Evolutionary conservation across 176 grass and related monocot genomes (phyloP).

Genomic region (Pharus latifolius): DNA sequence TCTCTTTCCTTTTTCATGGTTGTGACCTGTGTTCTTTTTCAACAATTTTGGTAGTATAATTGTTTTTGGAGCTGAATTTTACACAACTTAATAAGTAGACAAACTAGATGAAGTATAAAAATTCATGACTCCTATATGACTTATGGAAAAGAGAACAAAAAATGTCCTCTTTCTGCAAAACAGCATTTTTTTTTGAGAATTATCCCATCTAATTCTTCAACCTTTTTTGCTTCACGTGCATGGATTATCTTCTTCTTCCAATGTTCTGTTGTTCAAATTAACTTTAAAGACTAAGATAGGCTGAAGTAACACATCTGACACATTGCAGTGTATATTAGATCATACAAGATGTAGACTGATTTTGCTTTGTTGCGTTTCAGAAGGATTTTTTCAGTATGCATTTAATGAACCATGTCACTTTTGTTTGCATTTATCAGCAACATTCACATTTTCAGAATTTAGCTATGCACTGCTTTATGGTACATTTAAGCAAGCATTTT

Average conservation of each 20-base stretch:
- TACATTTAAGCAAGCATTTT: background rate
- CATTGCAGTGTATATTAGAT: no score
- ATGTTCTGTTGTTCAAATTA: background rate
- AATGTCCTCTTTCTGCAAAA: background rate
- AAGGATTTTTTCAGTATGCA: no score
- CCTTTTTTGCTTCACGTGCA: background rate
- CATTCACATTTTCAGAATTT: background rate
- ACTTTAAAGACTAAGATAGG: background rate
- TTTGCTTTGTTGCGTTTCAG: background rate
- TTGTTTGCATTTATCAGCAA: background rate
- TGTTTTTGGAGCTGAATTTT: background rate
- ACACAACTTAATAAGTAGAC: background rate
- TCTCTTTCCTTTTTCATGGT: background rate
- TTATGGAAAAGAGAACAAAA: background rate
- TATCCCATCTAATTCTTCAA: background rate
- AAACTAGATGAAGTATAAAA: background rate
- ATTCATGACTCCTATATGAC: background rate
- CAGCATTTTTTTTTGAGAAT: background rate
- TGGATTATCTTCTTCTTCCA: background rate
- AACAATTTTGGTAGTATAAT: background rate
- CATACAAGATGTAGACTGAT: background rate
- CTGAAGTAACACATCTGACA: background rate
- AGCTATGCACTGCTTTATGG: background rate
- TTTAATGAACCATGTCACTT: no score
- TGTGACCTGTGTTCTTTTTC: background rate